Evolutionary conservation across 78 protist species (phyloP).

Genomic region (Planoprotostelium fungivorum): DNA sequence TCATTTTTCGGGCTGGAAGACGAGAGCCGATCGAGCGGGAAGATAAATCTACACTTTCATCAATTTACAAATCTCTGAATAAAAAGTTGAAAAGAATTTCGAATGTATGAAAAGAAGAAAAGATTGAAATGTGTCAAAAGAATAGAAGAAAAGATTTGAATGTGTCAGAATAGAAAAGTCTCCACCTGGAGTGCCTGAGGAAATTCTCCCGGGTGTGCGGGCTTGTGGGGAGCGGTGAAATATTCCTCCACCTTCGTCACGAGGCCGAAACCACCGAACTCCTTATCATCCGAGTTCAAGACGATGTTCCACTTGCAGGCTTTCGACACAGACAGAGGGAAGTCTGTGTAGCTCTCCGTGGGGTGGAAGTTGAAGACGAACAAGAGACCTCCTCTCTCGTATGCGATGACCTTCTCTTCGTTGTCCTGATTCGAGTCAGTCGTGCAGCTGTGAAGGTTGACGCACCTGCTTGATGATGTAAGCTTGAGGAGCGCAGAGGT

Average conservation of each 20-base stretch:
- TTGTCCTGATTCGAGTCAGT: constrained; percentile 63
- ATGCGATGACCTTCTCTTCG: constrained; percentile 76
- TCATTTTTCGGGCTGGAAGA: too few species aligned
- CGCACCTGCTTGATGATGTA: constrained; percentile 17
- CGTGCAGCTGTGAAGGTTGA: neutral
- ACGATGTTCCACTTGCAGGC: constrained; percentile 33
- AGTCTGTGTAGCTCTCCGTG: constrained; percentile 53
- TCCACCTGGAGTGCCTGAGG: constrained; percentile 37
- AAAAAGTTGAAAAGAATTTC: too few species aligned
- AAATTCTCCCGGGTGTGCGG: constrained; percentile 15
- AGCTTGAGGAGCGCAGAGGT: constrained; percentile 41
- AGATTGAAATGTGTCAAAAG: too few species aligned
- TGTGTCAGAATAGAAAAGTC: neutral
- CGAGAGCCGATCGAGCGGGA: too few species aligned
- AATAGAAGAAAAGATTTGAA: too few species aligned
- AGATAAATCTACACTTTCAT: too few species aligned
- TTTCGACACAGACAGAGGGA: constrained; percentile 45
- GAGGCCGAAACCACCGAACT: constrained; percentile 43
- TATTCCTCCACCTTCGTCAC: neutral
- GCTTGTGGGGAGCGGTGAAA: constrained; percentile 7
- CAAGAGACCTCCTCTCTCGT: constrained; percentile 70
- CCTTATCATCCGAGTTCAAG: constrained; percentile 37
- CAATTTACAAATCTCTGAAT: too few species aligned
- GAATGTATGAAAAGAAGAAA: too few species aligned
- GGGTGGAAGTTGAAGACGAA: constrained; percentile 85